These are phyloP conservation scores for Chaetomidium leptoderma DNA, from an alignment of 495 filamentous ascomycete genomes.

Conservation along the genomic window DNA sequence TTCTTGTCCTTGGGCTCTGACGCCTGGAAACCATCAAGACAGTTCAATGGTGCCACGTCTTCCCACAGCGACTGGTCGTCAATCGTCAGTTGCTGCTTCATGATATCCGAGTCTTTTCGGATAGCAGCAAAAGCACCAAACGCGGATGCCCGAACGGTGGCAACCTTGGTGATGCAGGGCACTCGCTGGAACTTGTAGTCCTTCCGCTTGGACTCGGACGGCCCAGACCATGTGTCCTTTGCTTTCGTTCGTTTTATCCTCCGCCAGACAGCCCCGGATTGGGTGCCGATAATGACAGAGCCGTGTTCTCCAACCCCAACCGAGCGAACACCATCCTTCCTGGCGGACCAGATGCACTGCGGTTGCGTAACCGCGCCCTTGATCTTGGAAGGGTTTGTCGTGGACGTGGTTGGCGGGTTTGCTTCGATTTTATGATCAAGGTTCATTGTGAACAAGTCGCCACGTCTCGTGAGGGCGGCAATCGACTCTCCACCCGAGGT, in stretches of 20 bases:
- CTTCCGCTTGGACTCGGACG: conserved; percentile 55
- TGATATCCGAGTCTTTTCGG: conserved; percentile 79
- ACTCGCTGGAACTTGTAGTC: conserved; percentile 93
- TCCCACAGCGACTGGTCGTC: conserved; percentile 63
- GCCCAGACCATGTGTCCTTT: conserved; percentile 60
- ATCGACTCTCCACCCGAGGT: conserved; percentile 84
- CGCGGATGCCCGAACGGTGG: conserved; percentile 76
- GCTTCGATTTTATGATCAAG: conserved; percentile 62
- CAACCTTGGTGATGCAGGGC: conserved; percentile 76
- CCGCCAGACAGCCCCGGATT: conserved; percentile 87
- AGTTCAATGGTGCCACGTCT: conserved; percentile 65
- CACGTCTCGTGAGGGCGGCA: conserved; percentile 74
- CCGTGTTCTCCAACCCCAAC: conserved; percentile 88
- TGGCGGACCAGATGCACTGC: conserved; percentile 78
- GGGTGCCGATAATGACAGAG: conserved; percentile 89
- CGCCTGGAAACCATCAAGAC: conserved; percentile 49
- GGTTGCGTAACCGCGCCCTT: conserved; percentile 69
- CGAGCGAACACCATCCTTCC: conserved; percentile 78
- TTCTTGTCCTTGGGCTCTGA: conserved; percentile 27
- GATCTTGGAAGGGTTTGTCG: conserved; percentile 85
- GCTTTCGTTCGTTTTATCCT: conserved; percentile 74
- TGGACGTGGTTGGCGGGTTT: conserved; percentile 60
- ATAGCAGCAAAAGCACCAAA: conserved; percentile 87
- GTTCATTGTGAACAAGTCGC: conserved; percentile 78
- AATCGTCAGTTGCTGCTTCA: conserved; percentile 66